phyloP scores from a whole-genome alignment of 257 asterid genomes.

The Solanum ossicruentum region DNA sequence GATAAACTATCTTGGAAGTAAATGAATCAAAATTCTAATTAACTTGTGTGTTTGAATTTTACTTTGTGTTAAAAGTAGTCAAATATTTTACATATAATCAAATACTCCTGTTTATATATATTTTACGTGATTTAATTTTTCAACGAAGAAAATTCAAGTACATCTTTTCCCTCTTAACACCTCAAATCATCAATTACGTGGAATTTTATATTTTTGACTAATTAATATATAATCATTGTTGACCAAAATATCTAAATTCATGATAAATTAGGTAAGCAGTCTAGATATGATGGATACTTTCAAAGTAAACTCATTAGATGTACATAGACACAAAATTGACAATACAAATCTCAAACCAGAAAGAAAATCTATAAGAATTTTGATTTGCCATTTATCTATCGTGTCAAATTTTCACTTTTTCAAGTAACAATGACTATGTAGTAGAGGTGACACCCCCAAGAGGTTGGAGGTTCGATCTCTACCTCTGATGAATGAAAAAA shows the following conservation, averaged over 20 bases:
- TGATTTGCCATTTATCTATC: not conserved
- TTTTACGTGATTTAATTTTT: not conserved
- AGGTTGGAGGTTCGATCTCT: too few relatives aligned
- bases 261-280: not conserved
- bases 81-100: not conserved
- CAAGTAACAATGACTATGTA: not conserved
- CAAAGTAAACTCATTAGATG: not conserved
- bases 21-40: too few relatives aligned
- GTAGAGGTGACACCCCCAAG: too few relatives aligned
- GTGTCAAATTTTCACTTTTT: not conserved
- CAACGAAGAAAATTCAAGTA: not conserved
- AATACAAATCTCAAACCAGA: not conserved
- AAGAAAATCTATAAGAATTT: not conserved
- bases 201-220: not conserved
- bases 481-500: too few relatives aligned
- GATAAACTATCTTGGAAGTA: too few relatives aligned
- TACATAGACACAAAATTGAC: not conserved
- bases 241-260: not conserved
- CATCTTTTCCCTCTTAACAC: not conserved
- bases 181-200: not conserved
- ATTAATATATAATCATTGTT: not conserved
- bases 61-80: too few relatives aligned
- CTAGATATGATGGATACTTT: not conserved
- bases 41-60: too few relatives aligned
- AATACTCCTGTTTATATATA: too few relatives aligned